Evolutionary conservation across 2,329 filamentous ascomycete species (phyloP).

Genomic region (Lizonia empirigonia): DNA sequence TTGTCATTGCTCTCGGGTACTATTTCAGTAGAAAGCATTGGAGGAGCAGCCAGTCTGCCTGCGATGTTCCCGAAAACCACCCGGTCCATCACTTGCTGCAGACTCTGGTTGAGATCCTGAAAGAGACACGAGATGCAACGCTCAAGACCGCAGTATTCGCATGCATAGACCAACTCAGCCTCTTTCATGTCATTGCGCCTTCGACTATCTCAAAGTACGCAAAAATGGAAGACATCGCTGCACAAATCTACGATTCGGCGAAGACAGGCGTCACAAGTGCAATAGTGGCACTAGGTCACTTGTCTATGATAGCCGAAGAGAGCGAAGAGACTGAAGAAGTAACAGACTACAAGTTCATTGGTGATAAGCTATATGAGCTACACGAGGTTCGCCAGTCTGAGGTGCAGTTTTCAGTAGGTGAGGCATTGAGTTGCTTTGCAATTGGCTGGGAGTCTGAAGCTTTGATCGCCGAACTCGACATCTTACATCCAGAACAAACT

Average conservation of each 20-base stretch:
- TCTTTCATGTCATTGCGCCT: constrained; percentile 62
- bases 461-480: constrained; percentile 75
- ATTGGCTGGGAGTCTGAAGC: constrained; percentile 84
- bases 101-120: constrained; percentile 58
- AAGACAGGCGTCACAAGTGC: constrained; percentile 83
- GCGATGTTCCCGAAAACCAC: constrained; percentile 38
- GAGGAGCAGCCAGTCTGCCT: constrained; percentile 47
- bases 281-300: constrained; percentile 77
- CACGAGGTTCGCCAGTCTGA: constrained; percentile 87
- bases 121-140: constrained; percentile 59
- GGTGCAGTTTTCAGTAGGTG: constrained; percentile 87
- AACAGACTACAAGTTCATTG: constrained; percentile 58
- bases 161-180: constrained; percentile 65
- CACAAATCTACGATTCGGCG: constrained; percentile 69
- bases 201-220: constrained; percentile 40
- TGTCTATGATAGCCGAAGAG: constrained; percentile 67
- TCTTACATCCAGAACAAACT: constrained; percentile 61
- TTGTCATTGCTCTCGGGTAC: constrained; percentile 64
- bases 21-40: constrained; percentile 63
- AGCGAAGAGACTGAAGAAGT: constrained; percentile 41
- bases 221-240: constrained; percentile 58
- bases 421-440: constrained; percentile 79
- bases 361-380: constrained; percentile 73
- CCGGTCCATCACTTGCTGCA: constrained; percentile 51
- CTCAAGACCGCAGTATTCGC: constrained; percentile 63